These are phyloP conservation scores for Ramaria sp. DNA, from an alignment of 768 basidiomycete species.

Conservation along the genomic window DNA sequence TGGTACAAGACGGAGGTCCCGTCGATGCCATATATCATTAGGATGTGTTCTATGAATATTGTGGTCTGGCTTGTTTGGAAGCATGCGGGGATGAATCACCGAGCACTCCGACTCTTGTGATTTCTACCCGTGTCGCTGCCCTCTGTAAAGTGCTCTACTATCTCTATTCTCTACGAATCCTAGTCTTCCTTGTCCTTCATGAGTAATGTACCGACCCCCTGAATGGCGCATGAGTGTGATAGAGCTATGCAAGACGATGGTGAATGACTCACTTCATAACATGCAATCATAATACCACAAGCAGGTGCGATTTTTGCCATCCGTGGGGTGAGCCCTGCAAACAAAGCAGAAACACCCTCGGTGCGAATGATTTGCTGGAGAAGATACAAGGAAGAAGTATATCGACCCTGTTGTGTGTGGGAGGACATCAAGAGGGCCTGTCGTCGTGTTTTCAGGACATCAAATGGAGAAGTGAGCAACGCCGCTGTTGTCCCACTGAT, in stretches of 20 bases:
- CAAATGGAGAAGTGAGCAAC: slow-evolving; percentile 87
- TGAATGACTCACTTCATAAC: slow-evolving; percentile 65
- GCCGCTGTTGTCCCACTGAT: slow-evolving; percentile 81
- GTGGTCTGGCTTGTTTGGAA: too few relatives aligned
- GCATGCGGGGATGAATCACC: too few relatives aligned
- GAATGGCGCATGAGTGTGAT: neutral
- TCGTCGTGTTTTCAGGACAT: slow-evolving; percentile 90
- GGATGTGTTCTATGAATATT: too few relatives aligned
- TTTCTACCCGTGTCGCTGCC: too few relatives aligned
- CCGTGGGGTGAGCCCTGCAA: slow-evolving; percentile 77
- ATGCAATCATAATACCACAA: slow-evolving; percentile 97
- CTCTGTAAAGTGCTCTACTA: too few relatives aligned
- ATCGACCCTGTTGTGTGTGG: slow-evolving; percentile 24
- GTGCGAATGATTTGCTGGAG: slow-evolving; percentile 58
- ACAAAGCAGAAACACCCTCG: slow-evolving; percentile 73
- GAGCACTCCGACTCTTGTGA: too few relatives aligned
- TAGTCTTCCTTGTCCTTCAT: neutral
- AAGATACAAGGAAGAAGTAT: slow-evolving; percentile 30
- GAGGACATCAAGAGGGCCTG: slow-evolving; percentile 72
- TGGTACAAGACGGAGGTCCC: too few relatives aligned
- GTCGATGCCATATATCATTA: too few relatives aligned
- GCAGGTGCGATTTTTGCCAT: slow-evolving; percentile 95
- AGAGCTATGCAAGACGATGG: neutral
- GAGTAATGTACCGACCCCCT: slow-evolving; percentile 9
- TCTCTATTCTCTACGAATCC: neutral